A percentile compares a stretch with the other conserved stretches of the same genome.
phyloP scores from a whole-genome alignment of 2,329 filamentous ascomycete species.

The Fonsecaea nubica region DNA sequence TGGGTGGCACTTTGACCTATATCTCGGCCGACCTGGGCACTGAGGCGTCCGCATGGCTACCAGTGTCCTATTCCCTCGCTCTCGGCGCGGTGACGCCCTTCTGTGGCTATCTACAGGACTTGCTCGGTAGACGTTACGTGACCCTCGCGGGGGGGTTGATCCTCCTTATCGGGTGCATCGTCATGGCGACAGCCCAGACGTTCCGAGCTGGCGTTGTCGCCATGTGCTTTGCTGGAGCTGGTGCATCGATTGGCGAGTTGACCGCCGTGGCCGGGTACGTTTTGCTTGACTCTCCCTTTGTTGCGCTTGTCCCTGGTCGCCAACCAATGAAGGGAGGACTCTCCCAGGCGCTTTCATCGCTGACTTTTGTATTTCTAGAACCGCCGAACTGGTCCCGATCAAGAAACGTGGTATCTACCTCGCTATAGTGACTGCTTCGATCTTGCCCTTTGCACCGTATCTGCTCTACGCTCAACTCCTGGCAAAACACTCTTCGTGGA shows the following conservation, averaged over 20 bases:
- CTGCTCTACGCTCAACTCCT: constrained; percentile 12
- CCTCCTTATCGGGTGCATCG: constrained; percentile 21
- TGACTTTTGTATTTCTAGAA: constrained; percentile 1
- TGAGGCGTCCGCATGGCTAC: constrained; percentile 15
- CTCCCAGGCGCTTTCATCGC: neutral
- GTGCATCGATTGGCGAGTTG: constrained; percentile 25
- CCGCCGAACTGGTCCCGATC: constrained; percentile 28
- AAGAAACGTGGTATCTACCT: constrained; percentile 28
- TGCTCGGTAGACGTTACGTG: constrained; percentile 27
- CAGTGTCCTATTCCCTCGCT: constrained; percentile 21
- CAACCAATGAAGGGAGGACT: neutral
- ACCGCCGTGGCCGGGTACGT: constrained; percentile 22
- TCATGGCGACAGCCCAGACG: constrained; percentile 23
- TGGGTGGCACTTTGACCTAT: constrained; percentile 19
- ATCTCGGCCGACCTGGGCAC: constrained; percentile 18
- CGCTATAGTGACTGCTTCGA: constrained; percentile 13
- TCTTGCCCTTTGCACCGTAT: constrained; percentile 30
- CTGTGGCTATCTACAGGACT: constrained; percentile 27
- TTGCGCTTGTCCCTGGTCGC: neutral
- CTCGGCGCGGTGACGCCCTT: constrained; percentile 26
- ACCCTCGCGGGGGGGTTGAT: constrained; percentile 19
- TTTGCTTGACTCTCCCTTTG: neutral
- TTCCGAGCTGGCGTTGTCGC: constrained; percentile 17
- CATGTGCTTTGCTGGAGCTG: constrained; percentile 20
- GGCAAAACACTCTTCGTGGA: constrained; percentile 14